phyloP scores from a whole-genome alignment of 352 stramenopile species.

The Chrysophaeum taylorii region DNA sequence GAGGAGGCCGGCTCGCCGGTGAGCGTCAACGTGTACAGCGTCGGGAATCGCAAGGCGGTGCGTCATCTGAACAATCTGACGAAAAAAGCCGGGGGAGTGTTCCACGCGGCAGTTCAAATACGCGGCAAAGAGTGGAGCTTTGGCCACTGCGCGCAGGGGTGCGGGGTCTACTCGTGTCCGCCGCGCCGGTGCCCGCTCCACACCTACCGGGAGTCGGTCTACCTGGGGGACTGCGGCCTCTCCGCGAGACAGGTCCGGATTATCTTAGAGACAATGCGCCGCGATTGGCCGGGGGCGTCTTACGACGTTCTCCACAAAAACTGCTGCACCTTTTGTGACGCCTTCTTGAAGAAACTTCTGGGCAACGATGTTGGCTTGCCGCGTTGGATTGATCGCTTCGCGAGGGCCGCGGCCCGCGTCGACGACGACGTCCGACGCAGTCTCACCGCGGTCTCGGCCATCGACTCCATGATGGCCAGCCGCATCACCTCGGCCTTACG shows the following conservation, averaged over 20 bases:
- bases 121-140: constrained; percentile 22
- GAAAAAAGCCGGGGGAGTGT: constrained; percentile 23
- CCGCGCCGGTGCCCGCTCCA: constrained; percentile 23
- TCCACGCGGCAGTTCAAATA: constrained; percentile 22
- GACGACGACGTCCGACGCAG: neutral
- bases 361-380: no score
- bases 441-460: neutral
- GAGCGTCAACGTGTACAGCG: constrained; percentile 23
- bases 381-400: no score
- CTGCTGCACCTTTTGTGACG: constrained; percentile 43
- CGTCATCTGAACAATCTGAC: no score
- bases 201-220: constrained; percentile 22
- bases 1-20: constrained; percentile 13
- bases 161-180: constrained; percentile 16
- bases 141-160: constrained; percentile 4
- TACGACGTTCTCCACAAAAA: constrained; percentile 54
- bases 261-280: constrained; percentile 40
- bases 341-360: constrained; percentile 19
- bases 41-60: constrained; percentile 18
- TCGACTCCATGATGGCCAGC: no score
- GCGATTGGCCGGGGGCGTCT: constrained; percentile 43
- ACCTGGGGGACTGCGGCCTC: constrained; percentile 22
- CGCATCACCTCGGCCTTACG: no score
- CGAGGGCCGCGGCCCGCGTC: no score
- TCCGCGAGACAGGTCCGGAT: constrained; percentile 32